Conservation (phyloP, 2,329 filamentous ascomycete species). For the Ambrosiella xylebori region DNA sequence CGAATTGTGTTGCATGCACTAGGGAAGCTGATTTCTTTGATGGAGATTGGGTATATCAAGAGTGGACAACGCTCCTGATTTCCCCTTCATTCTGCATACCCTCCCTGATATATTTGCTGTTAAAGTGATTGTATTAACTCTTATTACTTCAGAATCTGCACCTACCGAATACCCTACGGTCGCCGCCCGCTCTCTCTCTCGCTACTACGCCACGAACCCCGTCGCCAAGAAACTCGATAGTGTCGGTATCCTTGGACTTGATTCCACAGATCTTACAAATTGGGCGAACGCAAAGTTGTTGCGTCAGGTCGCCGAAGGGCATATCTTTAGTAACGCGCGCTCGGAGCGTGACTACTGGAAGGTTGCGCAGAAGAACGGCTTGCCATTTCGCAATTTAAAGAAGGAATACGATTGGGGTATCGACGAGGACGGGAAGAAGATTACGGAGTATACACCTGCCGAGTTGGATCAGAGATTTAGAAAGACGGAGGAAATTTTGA, state of each 20-base stretch:
- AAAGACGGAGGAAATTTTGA: constrained; percentile 26
- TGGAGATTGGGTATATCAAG: too few species aligned
- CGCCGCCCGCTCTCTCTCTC: constrained; percentile 29
- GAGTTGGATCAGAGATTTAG: constrained; percentile 28
- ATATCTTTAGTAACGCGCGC: constrained; percentile 26
- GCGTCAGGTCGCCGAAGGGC: constrained; percentile 23
- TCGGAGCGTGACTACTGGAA: constrained; percentile 42
- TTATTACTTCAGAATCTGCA: neutral
- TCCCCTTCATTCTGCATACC: neutral
- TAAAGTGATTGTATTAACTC: neutral
- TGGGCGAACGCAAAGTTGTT: constrained; percentile 32
- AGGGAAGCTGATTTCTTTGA: too few species aligned
- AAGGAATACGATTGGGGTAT: constrained; percentile 26
- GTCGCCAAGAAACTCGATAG: constrained; percentile 28
- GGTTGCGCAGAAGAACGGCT: constrained; percentile 32
- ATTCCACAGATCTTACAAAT: constrained; percentile 30
- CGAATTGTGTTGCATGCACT: too few species aligned
- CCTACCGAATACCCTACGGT: constrained; percentile 26
- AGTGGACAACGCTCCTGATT: too few species aligned
- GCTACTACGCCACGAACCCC: constrained; percentile 34
- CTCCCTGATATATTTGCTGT: neutral
- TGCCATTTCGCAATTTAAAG: constrained; percentile 30
- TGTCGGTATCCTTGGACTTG: constrained; percentile 28
- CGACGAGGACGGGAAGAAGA: constrained; percentile 31
- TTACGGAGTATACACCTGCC: constrained; percentile 30